Evolutionary conservation across 495 filamentous ascomycete species (phyloP).

Genomic region (Chaetomium cochliodes): DNA sequence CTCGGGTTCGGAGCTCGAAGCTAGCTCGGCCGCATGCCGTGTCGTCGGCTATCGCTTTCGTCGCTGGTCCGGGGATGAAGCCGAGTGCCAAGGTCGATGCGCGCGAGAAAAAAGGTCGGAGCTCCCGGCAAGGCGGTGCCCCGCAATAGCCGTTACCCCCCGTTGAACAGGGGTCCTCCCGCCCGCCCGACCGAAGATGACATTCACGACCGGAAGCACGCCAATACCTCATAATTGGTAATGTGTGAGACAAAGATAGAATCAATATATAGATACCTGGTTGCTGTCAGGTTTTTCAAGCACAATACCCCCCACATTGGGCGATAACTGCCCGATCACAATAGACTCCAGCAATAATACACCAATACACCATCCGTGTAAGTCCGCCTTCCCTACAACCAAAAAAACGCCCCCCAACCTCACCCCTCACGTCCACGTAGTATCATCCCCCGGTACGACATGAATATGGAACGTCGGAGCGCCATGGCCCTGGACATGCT

Average conservation of each 20-base stretch:
- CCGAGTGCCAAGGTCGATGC: conserved; percentile 12
- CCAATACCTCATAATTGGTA: neutral
- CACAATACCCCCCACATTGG: neutral
- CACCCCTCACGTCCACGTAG: conserved; percentile 9
- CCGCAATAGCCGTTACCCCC: conserved; percentile 10
- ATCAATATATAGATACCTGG: neutral
- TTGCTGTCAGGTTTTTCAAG: neutral
- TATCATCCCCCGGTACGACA: conserved; percentile 19
- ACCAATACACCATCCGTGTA: no score
- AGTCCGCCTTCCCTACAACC: no score
- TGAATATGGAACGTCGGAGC: conserved; percentile 66
- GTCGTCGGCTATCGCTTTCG: neutral
- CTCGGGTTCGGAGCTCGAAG: conserved; percentile 36
- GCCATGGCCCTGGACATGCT: conserved; percentile 55
- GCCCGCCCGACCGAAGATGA: neutral
- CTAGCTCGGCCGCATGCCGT: conserved; percentile 14
- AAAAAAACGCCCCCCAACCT: neutral
- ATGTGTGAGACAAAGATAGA: neutral
- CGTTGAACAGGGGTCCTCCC: neutral
- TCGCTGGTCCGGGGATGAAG: conserved; percentile 15
- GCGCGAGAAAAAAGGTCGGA: conserved; percentile 9
- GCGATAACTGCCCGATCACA: neutral
- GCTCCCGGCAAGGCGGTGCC: conserved; percentile 1
- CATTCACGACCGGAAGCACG: neutral
- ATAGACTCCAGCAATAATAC: no score